phyloP scores from a whole-genome alignment of 1,284 basidiomycete species.

The Pascua guehoae region DNA sequence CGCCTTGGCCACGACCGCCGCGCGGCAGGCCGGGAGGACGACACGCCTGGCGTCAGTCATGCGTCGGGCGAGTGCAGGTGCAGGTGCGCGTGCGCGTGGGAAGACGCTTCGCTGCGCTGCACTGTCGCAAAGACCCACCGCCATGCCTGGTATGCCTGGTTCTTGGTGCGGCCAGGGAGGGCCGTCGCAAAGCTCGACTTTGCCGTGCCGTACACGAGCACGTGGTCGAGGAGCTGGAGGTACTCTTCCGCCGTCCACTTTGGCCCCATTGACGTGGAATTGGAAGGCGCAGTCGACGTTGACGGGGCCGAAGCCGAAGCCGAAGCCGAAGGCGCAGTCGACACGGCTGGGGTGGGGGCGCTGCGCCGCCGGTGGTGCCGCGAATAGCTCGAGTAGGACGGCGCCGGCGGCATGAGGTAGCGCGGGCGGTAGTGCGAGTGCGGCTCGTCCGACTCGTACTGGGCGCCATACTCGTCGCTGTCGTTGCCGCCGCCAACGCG shows the following conservation, averaged over 20 bases:
- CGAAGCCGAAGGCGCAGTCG: background rate
- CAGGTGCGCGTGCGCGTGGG: background rate
- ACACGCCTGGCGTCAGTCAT: background rate
- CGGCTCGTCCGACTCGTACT: no score
- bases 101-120: background rate
- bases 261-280: background rate
- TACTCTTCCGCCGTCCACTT: conserved; percentile 6
- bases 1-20: background rate
- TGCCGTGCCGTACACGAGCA: background rate
- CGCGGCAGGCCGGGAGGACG: background rate
- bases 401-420: no score
- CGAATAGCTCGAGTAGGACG: no score
- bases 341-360: no score
- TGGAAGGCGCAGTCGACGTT: background rate
- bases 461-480: no score
- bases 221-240: conserved; percentile 7
- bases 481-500: no score
- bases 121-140: conserved; percentile 1
- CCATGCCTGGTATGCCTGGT: conserved; percentile 13
- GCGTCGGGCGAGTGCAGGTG: background rate
- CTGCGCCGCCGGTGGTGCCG: no score
- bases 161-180: conserved; percentile 7
- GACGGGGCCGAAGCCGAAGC: background rate
- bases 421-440: no score
- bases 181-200: background rate